These are phyloP conservation scores for Fusarium pilosicola DNA, from an alignment of 2,329 filamentous ascomycete genomes.

Conservation along the genomic window DNA sequence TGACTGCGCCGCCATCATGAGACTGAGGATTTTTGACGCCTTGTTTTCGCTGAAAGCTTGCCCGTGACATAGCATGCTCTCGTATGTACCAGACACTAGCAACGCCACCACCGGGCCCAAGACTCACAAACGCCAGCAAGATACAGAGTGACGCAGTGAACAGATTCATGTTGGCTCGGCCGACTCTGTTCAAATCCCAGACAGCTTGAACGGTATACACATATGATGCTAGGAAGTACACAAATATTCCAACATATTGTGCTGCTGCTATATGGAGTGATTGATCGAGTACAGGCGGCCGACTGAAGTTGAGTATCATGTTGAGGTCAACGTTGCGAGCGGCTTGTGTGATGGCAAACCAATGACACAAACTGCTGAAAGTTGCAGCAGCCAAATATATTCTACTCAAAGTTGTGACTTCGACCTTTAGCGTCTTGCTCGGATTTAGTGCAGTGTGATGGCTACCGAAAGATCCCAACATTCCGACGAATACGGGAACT, in stretches of 20 bases:
- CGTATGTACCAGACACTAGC: background rate
- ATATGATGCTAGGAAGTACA: background rate
- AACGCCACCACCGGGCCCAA: background rate
- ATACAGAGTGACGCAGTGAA: background rate
- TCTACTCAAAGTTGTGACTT: fast-evolving
- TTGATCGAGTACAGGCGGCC: fast-evolving
- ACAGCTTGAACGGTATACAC: background rate
- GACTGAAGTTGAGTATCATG: too few relatives aligned
- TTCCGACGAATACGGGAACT: background rate
- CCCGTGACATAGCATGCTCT: background rate
- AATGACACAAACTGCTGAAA: background rate
- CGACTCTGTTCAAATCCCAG: background rate
- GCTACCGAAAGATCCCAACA: background rate
- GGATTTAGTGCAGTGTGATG: too few relatives aligned
- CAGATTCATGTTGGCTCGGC: background rate
- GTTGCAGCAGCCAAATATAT: background rate
- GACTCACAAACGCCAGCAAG: background rate
- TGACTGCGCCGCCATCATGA: background rate
- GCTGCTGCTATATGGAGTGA: background rate
- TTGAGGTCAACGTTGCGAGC: too few relatives aligned
- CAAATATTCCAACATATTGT: fast-evolving
- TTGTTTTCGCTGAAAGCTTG: background rate
- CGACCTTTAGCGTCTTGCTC: background rate
- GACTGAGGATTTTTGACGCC: too few relatives aligned
- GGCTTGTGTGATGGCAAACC: background rate